Base-by-base conservation (phyloP, 1,284 basidiomycete species). In the Ceratobasidium sp. region DNA sequence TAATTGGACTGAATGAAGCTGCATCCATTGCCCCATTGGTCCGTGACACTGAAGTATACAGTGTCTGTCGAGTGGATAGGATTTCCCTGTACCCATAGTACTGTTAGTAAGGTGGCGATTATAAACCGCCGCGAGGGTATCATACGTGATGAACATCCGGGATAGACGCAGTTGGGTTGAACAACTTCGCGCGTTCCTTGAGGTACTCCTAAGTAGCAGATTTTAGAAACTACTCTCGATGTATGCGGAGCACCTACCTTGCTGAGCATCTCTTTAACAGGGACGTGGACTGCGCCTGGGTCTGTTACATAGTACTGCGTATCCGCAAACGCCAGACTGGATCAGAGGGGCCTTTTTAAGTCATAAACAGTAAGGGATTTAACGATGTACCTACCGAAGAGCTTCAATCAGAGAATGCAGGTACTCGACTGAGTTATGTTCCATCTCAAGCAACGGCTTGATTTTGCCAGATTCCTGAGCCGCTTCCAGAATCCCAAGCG, bases 1-100 rank as follows among this genome's bases (percentile, higher is more conserved):
- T 95, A 97, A 84, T 97, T 97, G 81, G 94, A 96, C 84, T 96
- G 94, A 79, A 99, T 99, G 84, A 93, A 98, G 80, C 94, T 96
- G 85, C 96, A 97, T 1, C 95, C 94, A 83, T 98, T 98, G 4
- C 96, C 96, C 89, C 94, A 93, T 82, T 93, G 90, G 83, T 97
- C 96, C 5, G 93, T 89, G 1, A 95, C 93, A 27, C 94, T 90
- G 82, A 98, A 96, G 85, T 97, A 98, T 52, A 98, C 96, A 0
- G 97, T 99, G 84, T 99, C 97, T 3, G 93, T 94, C 0, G 93
- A 94, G 79, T 92, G 90, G 30, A 89, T 86, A 0, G 96, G 96
- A 79, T 90, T 91, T 7, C 96, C 96, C 90, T 94, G 27, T 33
- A 33, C 18, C 16, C 4, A 77, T n/a, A 78, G 78, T 48, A 80